Evolutionary conservation across 352 stramenopile species (phyloP), one percentile per base, ranked within the genome.

Genomic region (Globisporangium nodosum): DNA sequence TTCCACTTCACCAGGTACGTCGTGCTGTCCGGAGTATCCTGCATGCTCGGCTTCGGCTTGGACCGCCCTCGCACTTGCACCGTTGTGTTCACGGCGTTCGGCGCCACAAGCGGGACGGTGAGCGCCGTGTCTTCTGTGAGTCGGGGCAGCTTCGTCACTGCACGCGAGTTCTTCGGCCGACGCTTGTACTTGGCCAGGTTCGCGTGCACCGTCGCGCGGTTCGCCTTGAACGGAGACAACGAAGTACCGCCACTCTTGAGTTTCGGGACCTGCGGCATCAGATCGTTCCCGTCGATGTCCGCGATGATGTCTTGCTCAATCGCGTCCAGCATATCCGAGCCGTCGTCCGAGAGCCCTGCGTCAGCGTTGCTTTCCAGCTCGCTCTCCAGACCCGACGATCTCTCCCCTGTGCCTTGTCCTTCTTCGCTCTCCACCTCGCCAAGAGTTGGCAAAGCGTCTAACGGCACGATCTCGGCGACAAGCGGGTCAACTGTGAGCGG

Each of bases 1-100:
- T 93, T 93, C 85, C 85, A 95, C 67, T 95, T 95, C 16, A 95
- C 69, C 52, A 95, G 56, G 68, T 92, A 95, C 20, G 85, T 88
- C 35, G 77, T 81, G 58, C 83, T 90, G 56, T 93, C 83, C 11
- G 85, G 85, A 12, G 85, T 95, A 33, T 92, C 81, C 15, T 81
- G 55, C 68, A 91, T 87, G 48, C 75, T 92, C 35, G 71, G 56
- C 68, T 90, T 91, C 9, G 85, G 84, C 43, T 89, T 93, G 13
- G 73, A 69, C 6, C 83, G 74, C 3, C 85, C 85, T 20, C 85
- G 85, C 50, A 95, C 85, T 74, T 92, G 83, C 7, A 95, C 69
- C 2, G 69, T 90, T 35, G 85, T 91, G 56, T 95, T 95, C 43
- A 95, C 85, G 2, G 83, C 78, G 55, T 89, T 89, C 5, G 85